Base-by-base conservation (phyloP, 306 rosid genomes). In the Pyrus betulifolia region DNA sequence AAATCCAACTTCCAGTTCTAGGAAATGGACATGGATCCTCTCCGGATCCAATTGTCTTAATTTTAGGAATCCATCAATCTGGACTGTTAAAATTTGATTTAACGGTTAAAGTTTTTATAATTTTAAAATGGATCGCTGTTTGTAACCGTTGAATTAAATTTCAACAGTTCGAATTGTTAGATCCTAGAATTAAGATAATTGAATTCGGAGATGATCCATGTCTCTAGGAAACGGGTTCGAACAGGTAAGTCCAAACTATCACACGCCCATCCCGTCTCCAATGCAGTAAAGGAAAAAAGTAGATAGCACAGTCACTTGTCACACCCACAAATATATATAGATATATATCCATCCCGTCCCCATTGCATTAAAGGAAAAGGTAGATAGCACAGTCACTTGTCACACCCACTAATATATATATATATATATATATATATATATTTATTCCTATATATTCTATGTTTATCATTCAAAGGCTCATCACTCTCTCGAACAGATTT, bases 191-290 rank as follows among this genome's bases (percentile, higher is more conserved):
- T 25, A 25, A 1, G 27, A 25, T 2, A 25, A 25, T 25, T 25
- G 27, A 25, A 25, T 25, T 25, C 27, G 27, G 27, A 25, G 27
- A 25, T 1, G 27, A 25, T 25, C 27, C 27, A 25, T 25, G 27
- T 25, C 27, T 2, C 27, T 25, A 25, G 27, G 27, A 25, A 25
- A 25, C 27, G 27, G 27, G 55, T 73, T 67, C 72, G 64, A 78
- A 44, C 76, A 68, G 74, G 68, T 73, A 74, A 78, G 55, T 78
- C 85, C 85, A 69, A 82, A 82, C 33, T 14, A 42, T 13, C 80
- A 77, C 80, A 77, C 49, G 51, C 59, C 51, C 81, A 59, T 67
- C 61, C 28, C 69, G 11, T 31, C 44, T 49, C 52, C 45, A 38
- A 15, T 54, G 49, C 42, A 11, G 70, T 66, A 77, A 25, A 18